Conservation (phyloP, 2,329 filamentous ascomycete species). For the Colletotrichum sp. region DNA sequence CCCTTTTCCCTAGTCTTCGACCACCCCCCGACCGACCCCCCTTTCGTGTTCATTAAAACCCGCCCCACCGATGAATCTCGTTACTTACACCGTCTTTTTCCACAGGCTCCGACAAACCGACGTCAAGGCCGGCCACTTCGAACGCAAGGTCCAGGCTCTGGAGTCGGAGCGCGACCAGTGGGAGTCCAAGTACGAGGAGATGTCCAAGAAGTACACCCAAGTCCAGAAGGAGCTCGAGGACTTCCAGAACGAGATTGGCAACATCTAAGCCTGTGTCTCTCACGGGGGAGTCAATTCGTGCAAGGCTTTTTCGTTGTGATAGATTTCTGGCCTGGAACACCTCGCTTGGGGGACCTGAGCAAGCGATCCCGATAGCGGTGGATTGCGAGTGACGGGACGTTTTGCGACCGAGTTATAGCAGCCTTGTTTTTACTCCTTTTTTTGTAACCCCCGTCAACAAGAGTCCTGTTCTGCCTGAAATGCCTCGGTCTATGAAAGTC, state of each 20-base stretch:
- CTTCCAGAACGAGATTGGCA: slow-evolving; percentile 89
- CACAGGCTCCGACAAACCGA: slow-evolving; percentile 95
- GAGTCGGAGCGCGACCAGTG: slow-evolving; percentile 91
- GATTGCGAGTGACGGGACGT: slow-evolving; percentile 15
- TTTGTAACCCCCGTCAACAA: slow-evolving; percentile 17
- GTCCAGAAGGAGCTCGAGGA: slow-evolving; percentile 92
- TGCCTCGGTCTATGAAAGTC: not conserved
- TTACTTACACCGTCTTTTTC: slow-evolving; percentile 22
- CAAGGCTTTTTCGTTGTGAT: slow-evolving; percentile 9
- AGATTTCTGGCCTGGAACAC: slow-evolving; percentile 13
- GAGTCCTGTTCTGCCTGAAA: slow-evolving; percentile 15
- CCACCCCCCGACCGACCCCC: not conserved
- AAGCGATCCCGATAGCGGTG: slow-evolving; percentile 13
- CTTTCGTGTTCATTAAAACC: slow-evolving; percentile 11
- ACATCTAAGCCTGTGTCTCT: slow-evolving; percentile 68
- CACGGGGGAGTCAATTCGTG: slow-evolving; percentile 12
- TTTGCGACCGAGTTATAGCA: slow-evolving; percentile 16
- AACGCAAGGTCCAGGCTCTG: slow-evolving; percentile 98
- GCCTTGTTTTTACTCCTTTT: slow-evolving; percentile 18
- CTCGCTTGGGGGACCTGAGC: slow-evolving; percentile 13
- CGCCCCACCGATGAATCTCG: slow-evolving; percentile 11
- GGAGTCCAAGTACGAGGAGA: slow-evolving; percentile 98
- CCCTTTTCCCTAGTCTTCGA: not conserved
- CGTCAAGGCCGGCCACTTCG: slow-evolving; percentile 98
- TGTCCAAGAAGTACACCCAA: slow-evolving; percentile 84